Conservation (phyloP, 495 filamentous ascomycete genomes). For the Cairneyella variabilis region DNA sequence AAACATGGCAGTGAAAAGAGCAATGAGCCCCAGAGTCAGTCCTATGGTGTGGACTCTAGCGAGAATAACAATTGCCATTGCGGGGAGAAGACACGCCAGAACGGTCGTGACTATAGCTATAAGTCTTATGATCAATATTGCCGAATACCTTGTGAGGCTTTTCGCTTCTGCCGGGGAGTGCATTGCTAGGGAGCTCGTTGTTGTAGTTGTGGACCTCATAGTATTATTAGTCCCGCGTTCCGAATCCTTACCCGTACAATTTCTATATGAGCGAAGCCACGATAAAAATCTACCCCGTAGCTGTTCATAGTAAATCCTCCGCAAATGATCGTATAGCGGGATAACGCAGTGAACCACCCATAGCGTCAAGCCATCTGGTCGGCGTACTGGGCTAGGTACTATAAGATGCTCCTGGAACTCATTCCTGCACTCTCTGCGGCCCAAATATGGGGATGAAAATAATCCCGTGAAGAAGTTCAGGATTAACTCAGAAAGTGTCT, state of each 20-base stretch:
- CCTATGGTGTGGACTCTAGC: background rate
- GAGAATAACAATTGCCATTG: background rate
- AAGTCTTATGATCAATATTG: background rate
- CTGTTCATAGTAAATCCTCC: background rate
- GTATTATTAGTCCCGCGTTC: too few species aligned
- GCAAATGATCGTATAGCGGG: background rate
- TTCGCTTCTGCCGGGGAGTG: too few species aligned
- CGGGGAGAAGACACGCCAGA: background rate
- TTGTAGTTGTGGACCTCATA: too few species aligned
- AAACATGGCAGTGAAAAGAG: background rate
- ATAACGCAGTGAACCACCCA: background rate
- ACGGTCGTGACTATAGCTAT: background rate
- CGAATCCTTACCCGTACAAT: too few species aligned
- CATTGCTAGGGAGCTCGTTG: too few species aligned
- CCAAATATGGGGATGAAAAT: background rate
- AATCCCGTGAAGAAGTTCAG: background rate
- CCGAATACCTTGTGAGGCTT: too few species aligned
- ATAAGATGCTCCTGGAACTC: background rate
- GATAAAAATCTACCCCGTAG: too few species aligned
- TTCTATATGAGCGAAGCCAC: too few species aligned
- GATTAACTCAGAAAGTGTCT: background rate
- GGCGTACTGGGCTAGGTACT: background rate
- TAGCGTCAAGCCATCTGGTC: background rate
- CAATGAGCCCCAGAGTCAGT: background rate
- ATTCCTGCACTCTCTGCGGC: background rate